Base-by-base conservation (phyloP, 495 filamentous ascomycete species). In the Talaromyces ruber region DNA sequence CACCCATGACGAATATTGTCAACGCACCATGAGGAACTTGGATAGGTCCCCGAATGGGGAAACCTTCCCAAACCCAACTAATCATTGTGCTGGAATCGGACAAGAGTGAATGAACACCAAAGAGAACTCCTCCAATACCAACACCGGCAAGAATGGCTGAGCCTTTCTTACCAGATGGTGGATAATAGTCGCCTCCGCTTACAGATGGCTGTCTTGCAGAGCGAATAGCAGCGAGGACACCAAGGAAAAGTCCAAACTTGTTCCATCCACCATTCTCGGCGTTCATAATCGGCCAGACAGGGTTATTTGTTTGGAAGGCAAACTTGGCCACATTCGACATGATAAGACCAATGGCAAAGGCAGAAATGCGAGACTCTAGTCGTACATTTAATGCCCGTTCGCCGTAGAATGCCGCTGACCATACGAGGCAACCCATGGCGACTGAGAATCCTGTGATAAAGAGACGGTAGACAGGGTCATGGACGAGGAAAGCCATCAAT, bases 61-160 rank as follows among this genome's bases (percentile, higher is more conserved):
- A 98, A 18, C 95, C 95, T 63, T 97, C 92, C 95, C 95, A 99
- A n/a, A 90, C 91, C 95, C 95, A 99, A 25, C 91, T 81, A 63
- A 98, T 97, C 92, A 98, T 98, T 30, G 95, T 99, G 75, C 94
- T 97, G 0, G 93, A 97, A 70, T 99, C 95, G 0, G 94, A 96
- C 26, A 99, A 81, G 14, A 98, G 81, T 2, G 92, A 97, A 68
- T 97, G 93, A 68, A 98, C 78, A n/a, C 81, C 91, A 66, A 98
- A 99, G 66, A 97, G 79, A 21, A 97, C 70, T 58, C 91, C 95
- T 39, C 82, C 92, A 59, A 97, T 74, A 55, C 95, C 91, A 59
- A 96, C 62, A 26, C 84, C 88, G 50, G 92, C 82, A 51, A 95
- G 79, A 32, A 88, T 61, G 0, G 86, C 78, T 22, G 92, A 94